These are phyloP conservation scores for Flueggea neowawraea DNA, from an alignment of 441 rosid genomes.

Conservation along the genomic window DNA sequence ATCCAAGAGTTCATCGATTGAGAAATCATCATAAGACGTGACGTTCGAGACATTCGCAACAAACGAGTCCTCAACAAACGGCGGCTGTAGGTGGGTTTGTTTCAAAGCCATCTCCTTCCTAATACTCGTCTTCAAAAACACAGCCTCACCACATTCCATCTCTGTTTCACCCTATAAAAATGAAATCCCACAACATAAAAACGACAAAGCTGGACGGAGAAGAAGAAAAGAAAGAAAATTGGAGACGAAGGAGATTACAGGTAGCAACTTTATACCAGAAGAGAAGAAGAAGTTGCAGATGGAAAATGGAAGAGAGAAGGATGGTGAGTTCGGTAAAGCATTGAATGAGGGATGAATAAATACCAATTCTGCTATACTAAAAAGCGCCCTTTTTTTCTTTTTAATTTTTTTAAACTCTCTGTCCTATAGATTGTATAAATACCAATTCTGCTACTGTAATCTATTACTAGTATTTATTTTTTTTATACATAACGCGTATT, in stretches of 20 bases:
- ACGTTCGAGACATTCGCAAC: slow-evolving; percentile 37
- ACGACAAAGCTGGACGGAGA: too few species aligned
- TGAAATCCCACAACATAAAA: too few species aligned
- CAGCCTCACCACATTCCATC: too few species aligned
- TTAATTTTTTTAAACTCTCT: background rate
- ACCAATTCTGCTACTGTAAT: too few species aligned
- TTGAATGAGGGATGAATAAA: slow-evolving; percentile 43
- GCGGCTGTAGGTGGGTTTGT: too few species aligned
- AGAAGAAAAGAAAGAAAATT: slow-evolving; percentile 2
- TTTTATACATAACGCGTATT: background rate
- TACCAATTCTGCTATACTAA: background rate
- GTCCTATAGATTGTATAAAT: too few species aligned
- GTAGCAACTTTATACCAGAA: background rate
- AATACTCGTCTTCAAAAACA: slow-evolving; percentile 37
- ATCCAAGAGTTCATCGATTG: slow-evolving; percentile 72
- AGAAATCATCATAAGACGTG: slow-evolving; percentile 66
- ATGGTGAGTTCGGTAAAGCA: slow-evolving; percentile 69
- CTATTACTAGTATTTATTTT: background rate
- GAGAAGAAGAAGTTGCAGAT: slow-evolving; percentile 7
- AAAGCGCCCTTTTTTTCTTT: background rate
- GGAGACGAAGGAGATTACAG: slow-evolving; percentile 13
- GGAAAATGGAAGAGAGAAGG: slow-evolving; percentile 29
- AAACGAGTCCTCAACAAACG: too few species aligned
- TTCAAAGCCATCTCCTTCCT: slow-evolving; percentile 42
- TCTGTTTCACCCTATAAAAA: too few species aligned